Percentiles rank a stretch among this genome's conserved stretches.
These are phyloP conservation scores for Linum trigynum DNA, from an alignment of 345 rosid species.

Conservation along the genomic window DNA sequence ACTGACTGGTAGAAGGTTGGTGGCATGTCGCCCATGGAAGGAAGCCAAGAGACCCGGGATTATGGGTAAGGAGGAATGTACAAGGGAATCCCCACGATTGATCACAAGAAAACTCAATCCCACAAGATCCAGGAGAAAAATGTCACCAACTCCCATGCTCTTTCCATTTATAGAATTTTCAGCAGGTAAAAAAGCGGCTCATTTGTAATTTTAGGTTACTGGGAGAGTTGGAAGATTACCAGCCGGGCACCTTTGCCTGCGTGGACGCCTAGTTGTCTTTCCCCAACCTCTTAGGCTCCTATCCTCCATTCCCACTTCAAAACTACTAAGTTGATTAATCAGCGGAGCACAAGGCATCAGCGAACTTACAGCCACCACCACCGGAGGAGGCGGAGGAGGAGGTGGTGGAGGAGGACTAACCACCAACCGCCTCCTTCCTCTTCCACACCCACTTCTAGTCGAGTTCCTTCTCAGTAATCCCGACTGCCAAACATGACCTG, in stretches of 20 bases:
- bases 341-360: not conserved
- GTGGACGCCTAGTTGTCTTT: conserved; percentile 70
- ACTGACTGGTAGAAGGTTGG: not conserved
- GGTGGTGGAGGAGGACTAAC: conserved; percentile 11
- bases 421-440: conserved; percentile 37
- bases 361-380: no score
- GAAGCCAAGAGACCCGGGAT: not conserved
- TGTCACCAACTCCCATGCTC: not conserved
- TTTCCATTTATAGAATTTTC: conserved; percentile 12
- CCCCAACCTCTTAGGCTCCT: conserved; percentile 66
- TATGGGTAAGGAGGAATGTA: conserved; percentile 7
- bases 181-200: not conserved
- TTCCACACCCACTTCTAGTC: conserved; percentile 26
- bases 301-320: conserved; percentile 35
- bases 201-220: not conserved
- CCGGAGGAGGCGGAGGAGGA: not conserved
- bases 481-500: conserved; percentile 49
- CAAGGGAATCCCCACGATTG: not conserved
- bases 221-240: conserved; percentile 18
- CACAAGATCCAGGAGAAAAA: conserved; percentile 3
- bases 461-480: conserved; percentile 32
- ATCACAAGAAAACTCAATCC: not conserved
- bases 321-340: conserved; percentile 26
- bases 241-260: conserved; percentile 44
- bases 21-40: not conserved